These are phyloP conservation scores for Mayamaea pseudoterrestris DNA, from an alignment of 108 stramenopile species.

Conservation along the genomic window DNA sequence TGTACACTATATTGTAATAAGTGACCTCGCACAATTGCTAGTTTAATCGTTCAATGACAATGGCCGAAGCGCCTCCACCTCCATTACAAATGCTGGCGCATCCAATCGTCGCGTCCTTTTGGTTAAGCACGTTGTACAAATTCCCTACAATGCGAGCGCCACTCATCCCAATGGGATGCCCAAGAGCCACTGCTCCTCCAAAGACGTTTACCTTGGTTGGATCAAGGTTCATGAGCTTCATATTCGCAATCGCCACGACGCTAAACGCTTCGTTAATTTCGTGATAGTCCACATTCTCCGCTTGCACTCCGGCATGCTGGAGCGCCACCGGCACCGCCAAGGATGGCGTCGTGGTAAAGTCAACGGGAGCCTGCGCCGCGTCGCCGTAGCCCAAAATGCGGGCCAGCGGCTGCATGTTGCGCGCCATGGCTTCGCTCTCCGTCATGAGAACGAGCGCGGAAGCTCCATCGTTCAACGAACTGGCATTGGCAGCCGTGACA, in stretches of 20 bases:
- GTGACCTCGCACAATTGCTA: no score
- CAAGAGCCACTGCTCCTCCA: slow-evolving; percentile 91
- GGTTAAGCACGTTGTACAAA: slow-evolving; percentile 71
- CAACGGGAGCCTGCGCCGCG: slow-evolving; percentile 75
- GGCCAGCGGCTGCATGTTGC: slow-evolving; percentile 70
- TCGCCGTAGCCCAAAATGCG: slow-evolving; percentile 80
- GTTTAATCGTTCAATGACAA: slow-evolving; percentile 92
- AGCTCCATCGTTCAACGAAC: slow-evolving; percentile 93
- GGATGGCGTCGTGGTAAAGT: slow-evolving; percentile 91
- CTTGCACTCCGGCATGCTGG: slow-evolving; percentile 51
- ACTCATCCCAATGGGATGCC: slow-evolving; percentile 93
- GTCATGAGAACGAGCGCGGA: slow-evolving; percentile 86
- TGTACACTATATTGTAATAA: no score
- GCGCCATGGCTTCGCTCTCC: slow-evolving; percentile 42
- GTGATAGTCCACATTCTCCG: slow-evolving; percentile 85
- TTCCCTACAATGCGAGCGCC: slow-evolving; percentile 91
- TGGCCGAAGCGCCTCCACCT: slow-evolving; percentile 94
- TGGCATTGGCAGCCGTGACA: slow-evolving; percentile 96
- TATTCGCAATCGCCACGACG: slow-evolving; percentile 90
- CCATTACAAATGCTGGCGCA: slow-evolving; percentile 97
- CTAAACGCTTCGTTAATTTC: slow-evolving; percentile 98
- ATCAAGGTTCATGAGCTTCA: slow-evolving; percentile 65
- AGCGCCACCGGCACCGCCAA: slow-evolving; percentile 84
- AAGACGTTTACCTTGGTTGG: slow-evolving; percentile 74
- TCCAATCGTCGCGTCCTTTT: slow-evolving; percentile 80